Base-by-base conservation (phyloP, 176 grass and related monocot genomes). In the Zoysia pacifica region DNA sequence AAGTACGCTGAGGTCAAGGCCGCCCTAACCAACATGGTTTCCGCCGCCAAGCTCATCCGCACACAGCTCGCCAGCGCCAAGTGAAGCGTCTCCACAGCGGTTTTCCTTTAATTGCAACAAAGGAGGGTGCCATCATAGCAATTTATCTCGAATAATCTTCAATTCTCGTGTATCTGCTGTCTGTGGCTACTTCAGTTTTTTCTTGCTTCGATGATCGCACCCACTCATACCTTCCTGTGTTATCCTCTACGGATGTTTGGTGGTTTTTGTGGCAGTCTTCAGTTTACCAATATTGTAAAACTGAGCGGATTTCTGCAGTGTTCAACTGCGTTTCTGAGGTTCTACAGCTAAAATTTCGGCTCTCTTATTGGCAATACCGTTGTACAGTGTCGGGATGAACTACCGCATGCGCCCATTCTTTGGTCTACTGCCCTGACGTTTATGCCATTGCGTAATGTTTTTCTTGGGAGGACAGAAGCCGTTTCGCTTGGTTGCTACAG, bases 1-100 rank as follows among this genome's bases (percentile, higher is more conserved):
- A 97, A 97, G 80, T 97, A 97, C 13, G 14, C 71, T 0, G 94
- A 97, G 84, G 94, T 93, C 65, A 97, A 97, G 52, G 89, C 94
- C 0, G 94, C 91, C n/a, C 89, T 97, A 4, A 90, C 89, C 80
- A 91, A 93, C 86, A 87, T 97, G 94, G 94, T 97, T 37, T 68
- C 67, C 0, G 94, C 91, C 0, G 82, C 86, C 69, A 97, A 93
- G 94, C 81, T 91, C 70, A 87, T 93, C 85, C 94, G 94, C 11
- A 75, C 89, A 45, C 67, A 97, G 87, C 94, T 93, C 2, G 86
- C 94, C 58, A 55, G 76, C 15, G 46, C 89, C 2, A 83, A 97
- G 65, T 97, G 72, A 93, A 69, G n/a, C 0, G 3, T 10, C 74
- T 65, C 9, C 18, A 9, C 20, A 42, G 19, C 11, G 79, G 43